A percentile compares a stretch with the other conserved stretches of the same genome.
Evolutionary conservation across 208 protist species (phyloP).

Genomic region (Entamoeba nuttalli): DNA sequence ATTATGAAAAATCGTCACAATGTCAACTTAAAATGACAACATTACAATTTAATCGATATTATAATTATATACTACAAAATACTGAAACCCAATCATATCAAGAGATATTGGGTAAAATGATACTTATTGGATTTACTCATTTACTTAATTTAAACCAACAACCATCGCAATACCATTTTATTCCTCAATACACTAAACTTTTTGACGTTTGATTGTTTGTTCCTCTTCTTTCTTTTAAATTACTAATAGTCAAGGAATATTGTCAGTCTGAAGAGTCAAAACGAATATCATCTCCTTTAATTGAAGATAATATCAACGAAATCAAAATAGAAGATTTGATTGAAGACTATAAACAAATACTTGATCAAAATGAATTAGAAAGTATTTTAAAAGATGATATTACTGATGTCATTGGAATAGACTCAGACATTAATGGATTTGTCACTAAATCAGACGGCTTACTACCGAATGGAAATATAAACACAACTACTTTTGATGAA

Average conservation of each 20-base stretch:
- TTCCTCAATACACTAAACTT: too few relatives aligned
- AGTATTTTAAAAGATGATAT: neutral
- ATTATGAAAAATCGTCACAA: neutral
- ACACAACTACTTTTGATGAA: neutral
- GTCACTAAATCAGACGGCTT: neutral
- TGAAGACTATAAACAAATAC: neutral
- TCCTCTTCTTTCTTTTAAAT: too few relatives aligned
- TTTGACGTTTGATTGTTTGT: too few relatives aligned
- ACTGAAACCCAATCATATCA: neutral
- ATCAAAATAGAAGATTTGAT: neutral
- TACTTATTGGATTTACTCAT: neutral
- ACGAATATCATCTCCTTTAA: neutral
- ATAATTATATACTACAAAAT: neutral
- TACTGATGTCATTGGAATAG: neutral
- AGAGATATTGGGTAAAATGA: neutral
- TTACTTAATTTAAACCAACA: neutral
- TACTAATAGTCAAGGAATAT: too few relatives aligned
- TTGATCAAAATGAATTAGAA: neutral
- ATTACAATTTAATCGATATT: neutral
- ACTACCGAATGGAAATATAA: neutral
- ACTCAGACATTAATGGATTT: neutral
- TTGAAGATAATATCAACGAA: neutral
- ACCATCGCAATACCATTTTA: too few relatives aligned
- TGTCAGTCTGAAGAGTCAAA: too few relatives aligned
- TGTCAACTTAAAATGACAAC: neutral